Evolutionary conservation across 331 rosid species (phyloP), one percentile per base, ranked within the genome.

Genomic region (Cydonia oblonga): DNA sequence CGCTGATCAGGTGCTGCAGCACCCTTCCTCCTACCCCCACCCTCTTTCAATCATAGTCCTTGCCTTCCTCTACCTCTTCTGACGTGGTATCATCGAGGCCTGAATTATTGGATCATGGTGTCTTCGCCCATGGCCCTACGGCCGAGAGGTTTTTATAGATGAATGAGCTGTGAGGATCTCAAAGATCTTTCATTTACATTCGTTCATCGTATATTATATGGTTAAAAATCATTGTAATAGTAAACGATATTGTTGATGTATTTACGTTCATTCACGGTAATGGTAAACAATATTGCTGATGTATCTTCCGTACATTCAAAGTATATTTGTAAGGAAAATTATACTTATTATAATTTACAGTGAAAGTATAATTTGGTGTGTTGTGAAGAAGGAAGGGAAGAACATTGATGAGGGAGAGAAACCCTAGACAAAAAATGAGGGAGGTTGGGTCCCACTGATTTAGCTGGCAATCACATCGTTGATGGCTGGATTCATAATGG

Each of bases 1-100:
- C 81, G 85, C 83, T 76, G 85, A 56, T 81, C 88, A 84, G 86
- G 86, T 75, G 78, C 84, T 75, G 88, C 84, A 66, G 52, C 2
- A 56, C 33, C 76, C 30, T 6, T 5, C 46, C 6, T 29, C 62
- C 38, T 46, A 59, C 26, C 4, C 11, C 5, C 18, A 22, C 15
- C 0, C 46, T 8, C 65, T 72, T 33, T 20, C 15, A 11, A 6
- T 33, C 13, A 11, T 44, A 24, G 71, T 54, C 58, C 68, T 60
- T 51, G 24, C 44, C 23, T 29, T 25, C 38, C 65, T 60, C 2
- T 40, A 12, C 20, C 0, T 14, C 9, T n/a, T 40, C 25, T 69
- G 64, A 69, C 64, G 74, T 54, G 64, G 65, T 18, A 54, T 24
- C 15, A 54, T 75, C 51, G 19, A 67, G 79, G 64, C 40, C 29